Evolutionary conservation across 2,329 filamentous ascomycete species (phyloP), one percentile per base, ranked within the genome.

Genomic region (Bimuria novae-zelandiae): DNA sequence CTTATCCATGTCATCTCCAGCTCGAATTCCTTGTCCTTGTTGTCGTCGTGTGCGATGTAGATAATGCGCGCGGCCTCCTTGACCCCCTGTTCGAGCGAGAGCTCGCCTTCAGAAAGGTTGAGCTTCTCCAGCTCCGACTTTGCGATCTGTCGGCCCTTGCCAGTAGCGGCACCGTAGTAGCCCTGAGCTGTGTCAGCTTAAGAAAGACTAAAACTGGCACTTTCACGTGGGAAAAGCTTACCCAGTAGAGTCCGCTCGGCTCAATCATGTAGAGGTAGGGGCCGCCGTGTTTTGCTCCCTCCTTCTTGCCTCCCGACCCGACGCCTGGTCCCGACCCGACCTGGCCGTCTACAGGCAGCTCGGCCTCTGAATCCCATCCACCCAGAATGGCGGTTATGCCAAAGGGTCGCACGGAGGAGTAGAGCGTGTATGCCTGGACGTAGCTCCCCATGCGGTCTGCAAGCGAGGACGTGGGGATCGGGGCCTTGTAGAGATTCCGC

Each of bases 11-110:
- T 96, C 92, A 99, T 95, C 81, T 99, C 94, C 55, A 99, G 82
- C 85, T 99, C 94, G 70, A 97, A 99, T 62, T 97, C 94, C 82
- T 99, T 99, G 79, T 97, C 94, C 81, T 97, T 97, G 82, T 93
- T 97, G 76, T 99, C 94, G 76, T 97, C 94, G 74, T 99, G 94
- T 43, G 93, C 92, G 55, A 96, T 86, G 75, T 97, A 95, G 77
- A 99, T 97, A 77, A 99, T 99, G 57, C 92, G 83, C 51, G 94
- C 94, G 29, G 94, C 94, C 81, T 97, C 90, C 82, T 96, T 97
- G 70, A 99, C 90, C 45, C 89, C 94, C 71, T 97, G 87, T 70
- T 89, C 81, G 54, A 99, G 80, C 57, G 88, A 89, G 49, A 97
- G 83, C 44, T 83, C 88, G 50, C 86, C 89, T 10, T 87, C 87